A percentile compares a stretch with the other conserved stretches of the same genome.
These are phyloP conservation scores for Tulasnella sp. DNA, from an alignment of 768 basidiomycete genomes.

Conservation along the genomic window DNA sequence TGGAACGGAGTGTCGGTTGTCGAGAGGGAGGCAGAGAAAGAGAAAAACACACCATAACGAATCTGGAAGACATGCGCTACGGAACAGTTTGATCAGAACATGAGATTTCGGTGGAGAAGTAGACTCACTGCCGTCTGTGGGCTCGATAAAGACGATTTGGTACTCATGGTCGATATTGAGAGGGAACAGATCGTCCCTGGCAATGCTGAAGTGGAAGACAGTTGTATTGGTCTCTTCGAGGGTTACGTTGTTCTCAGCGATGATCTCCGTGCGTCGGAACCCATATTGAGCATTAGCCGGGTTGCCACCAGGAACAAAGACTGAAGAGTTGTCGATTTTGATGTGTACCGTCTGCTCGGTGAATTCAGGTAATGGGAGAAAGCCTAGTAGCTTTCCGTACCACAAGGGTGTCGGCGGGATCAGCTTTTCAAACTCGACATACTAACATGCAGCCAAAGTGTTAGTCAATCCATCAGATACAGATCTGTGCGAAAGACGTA, in stretches of 20 bases:
- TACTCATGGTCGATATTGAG: conserved; percentile 19
- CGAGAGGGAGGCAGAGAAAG: background rate
- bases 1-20: background rate
- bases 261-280: conserved; percentile 35
- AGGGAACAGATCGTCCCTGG: conserved; percentile 9
- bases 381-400: conserved; percentile 24
- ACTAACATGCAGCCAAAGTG: background rate
- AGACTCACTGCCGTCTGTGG: conserved; percentile 35
- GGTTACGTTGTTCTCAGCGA: conserved; percentile 35
- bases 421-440: conserved; percentile 10
- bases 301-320: conserved; percentile 21
- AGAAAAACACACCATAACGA: conserved; percentile 38
- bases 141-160: conserved; percentile 44
- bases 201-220: conserved; percentile 19
- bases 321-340: conserved; percentile 34
- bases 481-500: conserved; percentile 24
- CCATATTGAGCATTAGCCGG: conserved; percentile 19
- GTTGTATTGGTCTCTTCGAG: conserved; percentile 15
- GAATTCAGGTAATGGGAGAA: conserved; percentile 18
- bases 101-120: background rate
- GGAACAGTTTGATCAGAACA: background rate
- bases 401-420: conserved; percentile 41
- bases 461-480: background rate
- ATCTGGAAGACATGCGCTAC: conserved; percentile 44
- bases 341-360: conserved; percentile 42